Evolutionary conservation across 768 basidiomycete genomes (phyloP).

Genomic region (Suillus tomentosus): DNA sequence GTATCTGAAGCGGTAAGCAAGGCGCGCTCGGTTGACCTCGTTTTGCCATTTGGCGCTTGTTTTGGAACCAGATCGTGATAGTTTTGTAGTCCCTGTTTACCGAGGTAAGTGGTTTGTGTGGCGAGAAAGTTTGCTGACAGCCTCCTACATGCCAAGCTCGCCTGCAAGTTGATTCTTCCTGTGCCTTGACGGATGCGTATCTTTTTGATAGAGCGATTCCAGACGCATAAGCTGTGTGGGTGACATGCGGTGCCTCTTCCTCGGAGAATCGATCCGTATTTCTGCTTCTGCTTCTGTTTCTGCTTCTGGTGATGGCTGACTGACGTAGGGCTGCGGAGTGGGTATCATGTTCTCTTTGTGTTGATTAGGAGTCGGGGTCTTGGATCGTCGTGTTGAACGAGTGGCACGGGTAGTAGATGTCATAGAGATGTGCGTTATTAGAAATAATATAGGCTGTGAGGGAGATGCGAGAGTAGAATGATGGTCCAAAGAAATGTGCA

Average conservation of each 20-base stretch:
- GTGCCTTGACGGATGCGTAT: constrained; percentile 34
- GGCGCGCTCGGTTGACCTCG: constrained; percentile 15
- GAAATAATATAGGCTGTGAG: constrained; percentile 26
- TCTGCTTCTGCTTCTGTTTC: background rate
- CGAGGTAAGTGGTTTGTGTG: background rate
- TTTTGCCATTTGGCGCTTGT: constrained; percentile 65
- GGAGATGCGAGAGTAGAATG: background rate
- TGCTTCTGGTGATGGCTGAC: constrained; percentile 4
- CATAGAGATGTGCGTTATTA: constrained; percentile 22
- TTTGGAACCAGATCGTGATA: constrained; percentile 80
- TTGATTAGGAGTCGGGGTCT: constrained; percentile 8
- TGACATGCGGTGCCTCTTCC: constrained; percentile 41
- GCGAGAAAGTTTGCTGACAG: background rate
- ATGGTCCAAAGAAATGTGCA: constrained; percentile 5
- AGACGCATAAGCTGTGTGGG: constrained; percentile 28
- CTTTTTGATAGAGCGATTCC: constrained; percentile 27
- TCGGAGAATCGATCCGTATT: background rate
- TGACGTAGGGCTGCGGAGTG: background rate
- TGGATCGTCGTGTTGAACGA: constrained; percentile 26
- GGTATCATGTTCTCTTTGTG: constrained; percentile 21
- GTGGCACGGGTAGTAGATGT: constrained; percentile 27
- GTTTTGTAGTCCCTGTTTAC: constrained; percentile 44
- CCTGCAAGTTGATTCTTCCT: constrained; percentile 30
- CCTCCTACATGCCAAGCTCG: constrained; percentile 31
- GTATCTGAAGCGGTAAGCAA: background rate